Percentiles rank a stretch among this genome's conserved stretches.
Conservation (phyloP, 2,329 filamentous ascomycete genomes). For the Incumbomyces delicatus region DNA sequence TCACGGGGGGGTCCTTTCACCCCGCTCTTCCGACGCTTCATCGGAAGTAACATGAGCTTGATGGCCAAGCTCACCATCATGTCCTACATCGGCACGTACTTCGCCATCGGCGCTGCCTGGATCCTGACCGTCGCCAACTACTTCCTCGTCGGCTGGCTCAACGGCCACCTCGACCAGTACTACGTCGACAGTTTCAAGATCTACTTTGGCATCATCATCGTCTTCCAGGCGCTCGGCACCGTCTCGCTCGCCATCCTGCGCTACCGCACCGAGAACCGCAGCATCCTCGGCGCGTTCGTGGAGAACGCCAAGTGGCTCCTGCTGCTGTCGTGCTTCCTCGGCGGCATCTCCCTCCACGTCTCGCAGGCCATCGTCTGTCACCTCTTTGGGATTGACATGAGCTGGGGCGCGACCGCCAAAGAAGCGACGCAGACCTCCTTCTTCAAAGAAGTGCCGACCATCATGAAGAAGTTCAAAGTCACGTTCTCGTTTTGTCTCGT, state of each 20-base stretch:
- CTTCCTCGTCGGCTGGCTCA: constrained; percentile 61
- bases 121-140: constrained; percentile 61
- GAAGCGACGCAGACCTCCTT: constrained; percentile 64
- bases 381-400: constrained; percentile 75
- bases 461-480: constrained; percentile 68
- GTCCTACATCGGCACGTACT: constrained; percentile 62
- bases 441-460: constrained; percentile 72
- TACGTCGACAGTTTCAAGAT: constrained; percentile 59
- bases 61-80: constrained; percentile 62
- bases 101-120: constrained; percentile 59
- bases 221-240: constrained; percentile 56
- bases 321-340: constrained; percentile 65
- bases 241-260: constrained; percentile 52
- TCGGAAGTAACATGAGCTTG: constrained; percentile 52
- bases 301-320: constrained; percentile 56
- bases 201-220: constrained; percentile 52
- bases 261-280: constrained; percentile 49
- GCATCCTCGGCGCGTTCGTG: constrained; percentile 40
- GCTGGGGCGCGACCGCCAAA: constrained; percentile 75
- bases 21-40: constrained; percentile 63
- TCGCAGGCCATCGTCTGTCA: constrained; percentile 69
- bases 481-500: constrained; percentile 36
- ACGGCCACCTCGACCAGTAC: constrained; percentile 55
- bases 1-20: constrained; percentile 63
- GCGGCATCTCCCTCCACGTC: constrained; percentile 70